Base-by-base conservation (phyloP, 1,284 basidiomycete genomes). In the Cutaneotrichosporon arboriforme region DNA sequence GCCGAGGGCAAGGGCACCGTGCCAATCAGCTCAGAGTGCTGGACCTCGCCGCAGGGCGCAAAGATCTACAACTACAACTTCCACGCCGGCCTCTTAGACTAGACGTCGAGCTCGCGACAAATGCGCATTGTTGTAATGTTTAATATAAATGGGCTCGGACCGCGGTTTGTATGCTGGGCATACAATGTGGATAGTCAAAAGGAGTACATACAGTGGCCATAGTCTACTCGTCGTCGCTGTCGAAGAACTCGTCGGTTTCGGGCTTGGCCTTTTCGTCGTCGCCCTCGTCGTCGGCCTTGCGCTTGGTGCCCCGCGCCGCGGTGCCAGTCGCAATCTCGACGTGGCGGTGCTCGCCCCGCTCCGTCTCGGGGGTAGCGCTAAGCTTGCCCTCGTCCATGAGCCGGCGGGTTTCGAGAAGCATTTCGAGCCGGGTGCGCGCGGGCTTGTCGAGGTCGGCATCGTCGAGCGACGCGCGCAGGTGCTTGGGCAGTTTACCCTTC, bases 301-400 rank as follows among this genome's bases (percentile, higher is more conserved):
- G 31, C 31, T 46, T 49, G 10, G 14, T 45, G 0, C 37, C 50
- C 14, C 22, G 34, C 14, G 31, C 46, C 13, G 15, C 21, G 33
- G 9, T 40, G n/a, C 36, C 41, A 13, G 1, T 21, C 3, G 26
- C 37, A 15, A 44, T 14, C 36, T 46, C 23, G 7, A 46, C 50
- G 23, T 18, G 36, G n/a, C 20, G 20, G 22, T 34, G 23, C 20
- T 45, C 43, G 8, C 15, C 46, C 1, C 34, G 34, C 37, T 54
- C 47, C n/a, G 43, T 34, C 68, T 90, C 88, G 4, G 88, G 87
- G 62, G 83, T 81, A 2, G 59, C 52, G 20, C 80, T 78, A 47
- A 90, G 63, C 58, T 83, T 81, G 1, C 84, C 84, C 0, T 68
- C 73, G 40, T 78, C 73, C 88, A 91, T 91, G 57, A 80, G 78